Percentiles rank a stretch among this genome's conserved stretches.
phyloP scores from a whole-genome alignment of 2,329 filamentous ascomycete genomes.

The Blastomyces parvus region DNA sequence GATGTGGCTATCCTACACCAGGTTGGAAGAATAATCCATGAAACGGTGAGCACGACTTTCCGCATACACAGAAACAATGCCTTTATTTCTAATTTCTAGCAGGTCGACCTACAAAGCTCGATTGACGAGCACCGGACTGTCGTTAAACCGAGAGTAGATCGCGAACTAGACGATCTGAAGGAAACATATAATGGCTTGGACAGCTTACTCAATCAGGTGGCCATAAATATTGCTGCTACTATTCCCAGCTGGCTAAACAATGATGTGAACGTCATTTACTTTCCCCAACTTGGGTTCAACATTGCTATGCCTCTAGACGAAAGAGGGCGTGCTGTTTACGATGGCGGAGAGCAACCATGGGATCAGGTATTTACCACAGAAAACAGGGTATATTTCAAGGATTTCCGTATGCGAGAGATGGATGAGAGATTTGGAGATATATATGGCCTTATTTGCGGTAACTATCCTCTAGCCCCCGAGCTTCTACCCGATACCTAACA shows the following conservation, averaged over 20 bases:
- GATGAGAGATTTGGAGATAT: constrained; percentile 76
- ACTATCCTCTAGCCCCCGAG: constrained; percentile 17
- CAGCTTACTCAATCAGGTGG: constrained; percentile 59
- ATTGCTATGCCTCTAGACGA: constrained; percentile 60
- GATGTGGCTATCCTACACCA: constrained; percentile 50
- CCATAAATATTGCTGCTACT: constrained; percentile 51
- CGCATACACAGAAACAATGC: not conserved
- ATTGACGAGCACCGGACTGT: constrained; percentile 61
- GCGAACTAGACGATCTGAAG: constrained; percentile 68
- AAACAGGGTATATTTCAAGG: constrained; percentile 75
- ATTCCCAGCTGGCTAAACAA: constrained; percentile 50
- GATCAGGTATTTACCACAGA: constrained; percentile 66
- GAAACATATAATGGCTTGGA: constrained; percentile 68
- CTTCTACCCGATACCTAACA: constrained; percentile 2
- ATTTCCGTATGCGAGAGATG: constrained; percentile 66
- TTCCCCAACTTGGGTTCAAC: constrained; percentile 85
- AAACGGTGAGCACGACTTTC: constrained; percentile 40
- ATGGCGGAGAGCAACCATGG: constrained; percentile 61
- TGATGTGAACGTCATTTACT: constrained; percentile 70
- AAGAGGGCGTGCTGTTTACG: constrained; percentile 52
- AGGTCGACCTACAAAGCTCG: constrained; percentile 72
- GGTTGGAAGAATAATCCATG: constrained; percentile 61
- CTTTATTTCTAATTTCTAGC: not conserved
- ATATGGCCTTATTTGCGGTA: constrained; percentile 73
- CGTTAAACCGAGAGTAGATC: constrained; percentile 61